phyloP scores from a whole-genome alignment of 768 basidiomycete species.

The Kwoniella shandongensis region DNA sequence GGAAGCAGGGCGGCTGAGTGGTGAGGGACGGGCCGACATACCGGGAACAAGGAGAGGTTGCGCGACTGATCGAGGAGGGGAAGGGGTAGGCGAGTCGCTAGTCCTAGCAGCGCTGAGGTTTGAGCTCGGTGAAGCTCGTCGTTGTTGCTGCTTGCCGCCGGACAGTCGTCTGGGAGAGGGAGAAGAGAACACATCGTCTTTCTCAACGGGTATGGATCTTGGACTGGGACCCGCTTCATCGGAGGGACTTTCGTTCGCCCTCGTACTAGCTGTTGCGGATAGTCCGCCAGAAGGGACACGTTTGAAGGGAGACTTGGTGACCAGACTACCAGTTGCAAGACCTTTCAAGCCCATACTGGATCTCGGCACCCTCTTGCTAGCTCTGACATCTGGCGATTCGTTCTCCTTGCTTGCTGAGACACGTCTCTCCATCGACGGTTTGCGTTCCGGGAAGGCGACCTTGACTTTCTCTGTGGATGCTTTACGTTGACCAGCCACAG shows the following conservation, averaged over 20 bases:
- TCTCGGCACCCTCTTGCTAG: slow-evolving; percentile 31
- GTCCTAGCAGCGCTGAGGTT: slow-evolving; percentile 10
- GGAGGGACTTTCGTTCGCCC: slow-evolving; percentile 24
- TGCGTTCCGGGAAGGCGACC: slow-evolving; percentile 25
- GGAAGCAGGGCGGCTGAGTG: slow-evolving; percentile 18
- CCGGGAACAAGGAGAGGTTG: slow-evolving; percentile 8
- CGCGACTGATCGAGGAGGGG: slow-evolving; percentile 25
- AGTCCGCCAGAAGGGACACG: slow-evolving; percentile 30
- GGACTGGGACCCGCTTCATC: slow-evolving; percentile 20
- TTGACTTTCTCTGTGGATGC: slow-evolving; percentile 38
- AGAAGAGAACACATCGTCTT: slow-evolving; percentile 40
- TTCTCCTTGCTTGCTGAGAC: slow-evolving; percentile 41
- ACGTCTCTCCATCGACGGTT: slow-evolving; percentile 23
- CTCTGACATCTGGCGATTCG: slow-evolving; percentile 34
- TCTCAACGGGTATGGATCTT: slow-evolving; percentile 28
- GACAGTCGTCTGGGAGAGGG: slow-evolving; percentile 38
- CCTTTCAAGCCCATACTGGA: slow-evolving; percentile 42
- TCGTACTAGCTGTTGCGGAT: slow-evolving; percentile 7
- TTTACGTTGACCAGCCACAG: slow-evolving; percentile 34
- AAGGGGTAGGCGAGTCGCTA: slow-evolving; percentile 28
- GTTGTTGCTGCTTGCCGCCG: slow-evolving; percentile 19
- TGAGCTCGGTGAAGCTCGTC: slow-evolving; percentile 26
- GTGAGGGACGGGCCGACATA: slow-evolving; percentile 27
- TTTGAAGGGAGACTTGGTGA: slow-evolving; percentile 47
- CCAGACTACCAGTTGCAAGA: slow-evolving; percentile 43